Conservation (phyloP, 2,329 filamentous ascomycete species). For the Simplicillium aogashimaense region DNA sequence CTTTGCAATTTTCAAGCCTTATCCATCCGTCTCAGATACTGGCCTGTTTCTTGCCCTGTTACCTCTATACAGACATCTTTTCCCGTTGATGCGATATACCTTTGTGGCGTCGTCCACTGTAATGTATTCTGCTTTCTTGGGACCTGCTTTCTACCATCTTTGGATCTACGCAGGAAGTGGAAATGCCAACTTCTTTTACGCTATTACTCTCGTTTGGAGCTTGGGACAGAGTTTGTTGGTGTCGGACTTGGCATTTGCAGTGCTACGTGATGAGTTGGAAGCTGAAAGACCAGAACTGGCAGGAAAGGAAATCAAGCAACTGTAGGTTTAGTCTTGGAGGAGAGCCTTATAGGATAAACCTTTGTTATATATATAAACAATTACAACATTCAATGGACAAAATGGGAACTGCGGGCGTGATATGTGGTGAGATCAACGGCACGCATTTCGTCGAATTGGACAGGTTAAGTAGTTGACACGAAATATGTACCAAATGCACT, state of each 20-base stretch:
- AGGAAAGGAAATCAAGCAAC: slow-evolving; percentile 79
- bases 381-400: too few species aligned
- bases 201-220: slow-evolving; percentile 98
- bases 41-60: slow-evolving; percentile 77
- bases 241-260: slow-evolving; percentile 79
- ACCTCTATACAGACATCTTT: slow-evolving; percentile 81
- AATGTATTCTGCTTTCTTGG: slow-evolving; percentile 79
- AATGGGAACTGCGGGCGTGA: too few species aligned
- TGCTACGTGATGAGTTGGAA: slow-evolving; percentile 89
- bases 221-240: slow-evolving; percentile 78
- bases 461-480: too few species aligned
- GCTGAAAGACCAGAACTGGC: slow-evolving; percentile 81
- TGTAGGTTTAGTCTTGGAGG: slow-evolving; percentile 34
- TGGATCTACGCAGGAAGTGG: slow-evolving; percentile 98
- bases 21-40: slow-evolving; percentile 85
- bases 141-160: slow-evolving; percentile 90
- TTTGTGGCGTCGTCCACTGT: slow-evolving; percentile 78
- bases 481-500: too few species aligned
- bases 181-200: slow-evolving; percentile 99
- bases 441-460: too few species aligned
- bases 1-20: slow-evolving; percentile 93
- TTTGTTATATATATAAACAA: too few species aligned
- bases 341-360: too few species aligned
- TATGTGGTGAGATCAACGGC: too few species aligned
- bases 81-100: slow-evolving; percentile 86